Conservation (phyloP, 208 protist genomes). For the Crithidia bombi region DNA sequence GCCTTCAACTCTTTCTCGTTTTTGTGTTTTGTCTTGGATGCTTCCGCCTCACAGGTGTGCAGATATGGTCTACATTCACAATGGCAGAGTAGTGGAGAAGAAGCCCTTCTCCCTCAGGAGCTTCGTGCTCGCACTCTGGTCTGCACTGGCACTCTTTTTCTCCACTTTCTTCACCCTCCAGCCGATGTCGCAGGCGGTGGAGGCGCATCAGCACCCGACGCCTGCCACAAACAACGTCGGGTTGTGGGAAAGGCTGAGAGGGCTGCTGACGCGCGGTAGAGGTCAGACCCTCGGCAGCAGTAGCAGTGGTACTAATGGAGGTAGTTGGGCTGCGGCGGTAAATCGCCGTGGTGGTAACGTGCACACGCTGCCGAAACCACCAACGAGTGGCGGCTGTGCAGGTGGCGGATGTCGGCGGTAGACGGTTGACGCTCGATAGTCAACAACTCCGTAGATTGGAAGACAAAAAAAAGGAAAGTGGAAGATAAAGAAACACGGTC, state of each 20-base stretch:
- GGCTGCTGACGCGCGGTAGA: constrained; percentile 17
- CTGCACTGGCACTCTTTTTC: constrained; percentile 65
- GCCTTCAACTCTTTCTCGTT: neutral
- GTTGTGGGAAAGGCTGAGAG: constrained; percentile 2
- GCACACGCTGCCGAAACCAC: constrained; percentile 51
- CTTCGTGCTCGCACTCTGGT: constrained; percentile 47
- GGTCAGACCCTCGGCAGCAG: constrained; percentile 20
- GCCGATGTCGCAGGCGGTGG: constrained; percentile 45
- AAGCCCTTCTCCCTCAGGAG: constrained; percentile 71
- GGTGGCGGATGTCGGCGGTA: constrained; percentile 32
- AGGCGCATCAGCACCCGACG: constrained; percentile 37
- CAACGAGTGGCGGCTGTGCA: constrained; percentile 31
- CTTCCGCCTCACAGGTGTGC: neutral
- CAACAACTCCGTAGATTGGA: neutral
- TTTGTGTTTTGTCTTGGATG: constrained; percentile 20
- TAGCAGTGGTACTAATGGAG: constrained; percentile 12
- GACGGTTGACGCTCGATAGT: constrained; percentile 8
- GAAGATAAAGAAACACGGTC: too few species aligned
- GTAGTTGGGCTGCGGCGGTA: constrained; percentile 31
- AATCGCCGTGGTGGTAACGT: constrained; percentile 47
- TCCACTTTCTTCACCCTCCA: constrained; percentile 64
- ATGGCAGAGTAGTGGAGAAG: constrained; percentile 77
- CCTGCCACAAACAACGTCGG: constrained; percentile 9
- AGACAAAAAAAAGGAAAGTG: too few species aligned
- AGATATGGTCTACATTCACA: constrained; percentile 74